A percentile compares a stretch with the other conserved stretches of the same genome.
Conservation (phyloP, 1,284 basidiomycete genomes). For the Trametes sp. region DNA sequence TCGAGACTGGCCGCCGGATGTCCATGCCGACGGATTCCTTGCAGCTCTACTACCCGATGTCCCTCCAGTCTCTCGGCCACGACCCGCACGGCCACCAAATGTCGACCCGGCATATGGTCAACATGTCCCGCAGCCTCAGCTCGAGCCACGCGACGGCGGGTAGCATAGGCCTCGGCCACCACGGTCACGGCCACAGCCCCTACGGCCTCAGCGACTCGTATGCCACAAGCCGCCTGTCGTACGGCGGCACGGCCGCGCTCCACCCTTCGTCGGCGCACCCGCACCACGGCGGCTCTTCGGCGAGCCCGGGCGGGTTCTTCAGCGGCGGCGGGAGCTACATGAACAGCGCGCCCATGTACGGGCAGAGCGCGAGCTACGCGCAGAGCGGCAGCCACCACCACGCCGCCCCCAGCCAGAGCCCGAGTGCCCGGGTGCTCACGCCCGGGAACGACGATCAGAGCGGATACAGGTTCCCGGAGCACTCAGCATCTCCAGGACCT, state of each 20-base stretch:
- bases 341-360: conserved; percentile 31
- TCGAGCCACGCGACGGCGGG: conserved; percentile 39
- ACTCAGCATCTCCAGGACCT: conserved; percentile 41
- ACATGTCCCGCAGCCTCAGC: conserved; percentile 40
- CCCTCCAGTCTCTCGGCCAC: conserved; percentile 59
- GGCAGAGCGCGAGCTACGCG: conserved; percentile 31
- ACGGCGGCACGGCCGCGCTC: conserved; percentile 32
- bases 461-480: conserved; percentile 41
- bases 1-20: conserved; percentile 47
- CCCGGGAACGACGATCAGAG: conserved; percentile 36
- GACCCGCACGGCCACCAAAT: conserved; percentile 28
- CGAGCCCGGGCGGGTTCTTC: conserved; percentile 33
- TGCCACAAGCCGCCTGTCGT: conserved; percentile 34
- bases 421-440: conserved; percentile 37
- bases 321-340: conserved; percentile 36
- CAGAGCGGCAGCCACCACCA: conserved; percentile 33
- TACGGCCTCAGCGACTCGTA: conserved; percentile 36
- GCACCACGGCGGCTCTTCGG: conserved; percentile 22
- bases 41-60: conserved; percentile 78
- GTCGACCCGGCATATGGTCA: conserved; percentile 42
- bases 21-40: conserved; percentile 63
- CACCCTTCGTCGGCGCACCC: conserved; percentile 34
- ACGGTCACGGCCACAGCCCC: conserved; percentile 36
- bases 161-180: conserved; percentile 32
- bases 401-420: conserved; percentile 34